Conservation (phyloP, 805 yeast species). For the Metschnikowia arizonensis region DNA sequence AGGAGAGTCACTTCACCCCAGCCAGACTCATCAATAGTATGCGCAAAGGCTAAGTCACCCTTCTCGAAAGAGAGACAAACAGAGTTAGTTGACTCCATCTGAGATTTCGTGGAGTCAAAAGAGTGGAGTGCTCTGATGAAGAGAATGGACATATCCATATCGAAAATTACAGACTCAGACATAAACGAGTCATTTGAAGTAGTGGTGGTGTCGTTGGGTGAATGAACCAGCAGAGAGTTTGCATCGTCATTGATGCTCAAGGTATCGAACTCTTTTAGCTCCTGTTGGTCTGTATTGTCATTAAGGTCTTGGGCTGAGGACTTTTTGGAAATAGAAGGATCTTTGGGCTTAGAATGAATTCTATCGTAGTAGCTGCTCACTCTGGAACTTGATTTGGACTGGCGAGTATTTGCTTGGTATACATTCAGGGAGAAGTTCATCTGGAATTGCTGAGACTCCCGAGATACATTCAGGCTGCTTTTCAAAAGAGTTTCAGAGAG, state of each 20-base stretch:
- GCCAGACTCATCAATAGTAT: conserved; percentile 73
- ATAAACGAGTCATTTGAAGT: background rate
- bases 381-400: conserved; percentile 13
- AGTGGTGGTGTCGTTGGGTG: background rate
- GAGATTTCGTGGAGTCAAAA: conserved; percentile 55
- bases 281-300: background rate
- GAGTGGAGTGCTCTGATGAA: conserved; percentile 57
- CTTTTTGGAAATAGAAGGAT: background rate
- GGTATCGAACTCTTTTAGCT: background rate
- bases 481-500: conserved; percentile 36
- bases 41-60: conserved; percentile 71
- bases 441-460: conserved; percentile 40
- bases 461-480: conserved; percentile 26
- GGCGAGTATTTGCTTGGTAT: conserved; percentile 22
- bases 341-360: conserved; percentile 22
- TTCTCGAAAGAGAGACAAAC: conserved; percentile 70
- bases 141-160: conserved; percentile 47
- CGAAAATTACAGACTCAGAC: conserved; percentile 16
- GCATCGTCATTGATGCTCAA: background rate
- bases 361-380: conserved; percentile 31
- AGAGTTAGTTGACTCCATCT: conserved; percentile 61
- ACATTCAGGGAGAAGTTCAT: conserved; percentile 38
- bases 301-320: background rate
- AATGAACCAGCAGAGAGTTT: background rate
- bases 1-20: conserved; percentile 84